These are phyloP conservation scores for Lipomyces spencermartinsiae DNA, from an alignment of 805 yeast genomes.

Conservation along the genomic window DNA sequence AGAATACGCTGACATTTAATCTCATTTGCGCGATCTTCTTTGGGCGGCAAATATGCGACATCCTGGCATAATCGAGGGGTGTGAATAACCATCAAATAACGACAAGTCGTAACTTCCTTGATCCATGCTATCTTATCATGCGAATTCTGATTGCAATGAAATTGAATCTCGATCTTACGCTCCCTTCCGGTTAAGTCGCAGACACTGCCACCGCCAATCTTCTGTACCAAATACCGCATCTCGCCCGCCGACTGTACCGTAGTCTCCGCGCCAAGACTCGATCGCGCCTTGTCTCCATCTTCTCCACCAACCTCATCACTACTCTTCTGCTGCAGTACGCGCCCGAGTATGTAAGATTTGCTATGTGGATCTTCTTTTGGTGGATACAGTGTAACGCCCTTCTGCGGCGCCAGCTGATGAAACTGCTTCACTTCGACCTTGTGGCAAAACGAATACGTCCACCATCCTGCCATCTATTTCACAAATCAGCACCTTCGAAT, in stretches of 20 bases:
- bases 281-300: background rate
- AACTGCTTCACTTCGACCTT: slow-evolving; percentile 37
- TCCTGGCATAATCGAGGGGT: slow-evolving; percentile 59
- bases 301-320: slow-evolving; percentile 4
- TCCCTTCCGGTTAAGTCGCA: slow-evolving; percentile 66
- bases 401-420: slow-evolving; percentile 37
- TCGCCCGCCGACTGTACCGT: slow-evolving; percentile 37
- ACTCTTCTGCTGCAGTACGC: slow-evolving; percentile 2
- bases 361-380: slow-evolving; percentile 35
- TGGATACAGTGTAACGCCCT: slow-evolving; percentile 30
- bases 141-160: slow-evolving; percentile 57
- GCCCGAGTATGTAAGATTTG: slow-evolving; percentile 33
- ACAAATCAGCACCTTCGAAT: background rate
- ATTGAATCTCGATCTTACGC: slow-evolving; percentile 62
- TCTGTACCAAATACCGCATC: slow-evolving; percentile 45
- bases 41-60: slow-evolving; percentile 46
- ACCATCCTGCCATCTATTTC: slow-evolving; percentile 38
- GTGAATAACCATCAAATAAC: slow-evolving; percentile 58
- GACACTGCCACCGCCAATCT: slow-evolving; percentile 57
- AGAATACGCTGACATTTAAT: slow-evolving; percentile 39
- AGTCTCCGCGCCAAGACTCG: slow-evolving; percentile 19
- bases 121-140: slow-evolving; percentile 49
- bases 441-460: slow-evolving; percentile 41
- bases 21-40: slow-evolving; percentile 43
- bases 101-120: slow-evolving; percentile 63